Evolutionary conservation across 2,329 filamentous ascomycete species (phyloP).

Genomic region (Botryosphaeria dothidea): DNA sequence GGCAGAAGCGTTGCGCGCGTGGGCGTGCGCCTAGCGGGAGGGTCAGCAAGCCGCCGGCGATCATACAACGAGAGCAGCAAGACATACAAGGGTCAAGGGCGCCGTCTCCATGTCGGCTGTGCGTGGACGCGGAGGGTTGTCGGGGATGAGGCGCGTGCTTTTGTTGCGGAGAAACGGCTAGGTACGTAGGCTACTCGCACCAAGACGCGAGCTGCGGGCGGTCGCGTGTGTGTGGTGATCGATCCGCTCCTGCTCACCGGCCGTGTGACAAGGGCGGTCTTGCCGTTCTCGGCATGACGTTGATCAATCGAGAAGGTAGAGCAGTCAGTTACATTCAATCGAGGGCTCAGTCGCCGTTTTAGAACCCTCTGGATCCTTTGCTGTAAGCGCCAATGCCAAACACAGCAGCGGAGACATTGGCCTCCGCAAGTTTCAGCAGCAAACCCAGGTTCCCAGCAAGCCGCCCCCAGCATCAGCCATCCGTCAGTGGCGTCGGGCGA

Average conservation of each 20-base stretch:
- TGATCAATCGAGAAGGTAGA: slow-evolving; percentile 6
- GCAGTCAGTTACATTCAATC: neutral
- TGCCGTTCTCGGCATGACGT: slow-evolving; percentile 16
- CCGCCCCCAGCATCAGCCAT: neutral
- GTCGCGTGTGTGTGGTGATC: slow-evolving; percentile 11
- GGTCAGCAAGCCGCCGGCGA: slow-evolving; percentile 7
- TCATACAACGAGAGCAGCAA: slow-evolving; percentile 43
- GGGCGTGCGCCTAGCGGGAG: slow-evolving; percentile 71
- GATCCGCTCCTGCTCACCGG: neutral
- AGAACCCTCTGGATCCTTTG: neutral
- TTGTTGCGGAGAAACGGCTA: neutral
- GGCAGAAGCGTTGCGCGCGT: slow-evolving; percentile 75
- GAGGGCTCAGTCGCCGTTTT: neutral
- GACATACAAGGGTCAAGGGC: slow-evolving; percentile 58
- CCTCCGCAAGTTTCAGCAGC: neutral
- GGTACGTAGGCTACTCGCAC: neutral
- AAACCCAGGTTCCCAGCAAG: neutral
- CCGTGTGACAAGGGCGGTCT: neutral
- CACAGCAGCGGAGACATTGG: neutral
- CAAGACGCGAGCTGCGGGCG: slow-evolving; percentile 6
- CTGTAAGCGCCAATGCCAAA: neutral
- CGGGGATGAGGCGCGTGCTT: neutral
- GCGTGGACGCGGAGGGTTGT: neutral
- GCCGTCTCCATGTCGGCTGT: slow-evolving; percentile 64
- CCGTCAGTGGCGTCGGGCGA: slow-evolving; percentile 1